Base-by-base conservation (phyloP, 73 alveolate genomes). In the Blepharisma japonicum region DNA sequence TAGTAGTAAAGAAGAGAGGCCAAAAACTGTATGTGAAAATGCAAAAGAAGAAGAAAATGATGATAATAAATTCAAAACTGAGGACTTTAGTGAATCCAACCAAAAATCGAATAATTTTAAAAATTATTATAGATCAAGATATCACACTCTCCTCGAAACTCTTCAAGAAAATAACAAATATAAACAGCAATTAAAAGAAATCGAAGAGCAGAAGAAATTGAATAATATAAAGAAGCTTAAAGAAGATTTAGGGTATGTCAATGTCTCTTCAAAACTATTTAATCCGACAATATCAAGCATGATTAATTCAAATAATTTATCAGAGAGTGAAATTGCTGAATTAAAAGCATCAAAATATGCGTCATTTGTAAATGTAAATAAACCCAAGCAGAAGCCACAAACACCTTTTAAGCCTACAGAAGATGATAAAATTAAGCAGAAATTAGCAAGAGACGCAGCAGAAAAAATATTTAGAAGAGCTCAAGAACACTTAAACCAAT, bases 401-500 rank as follows among this genome's bases (percentile, higher is more conserved):
- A 85, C 53, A 82, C 48, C 87, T 77, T 56, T 76, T 83, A 56
- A 82, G 71, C 56, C 87, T 20, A 1, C 85, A 48, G 18, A 71
- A 83, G 68, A 46, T 23, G 51, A 85, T 55, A 7, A 71, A 55
- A 70, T 82, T 38, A 77, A 77, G 46, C 74, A 61, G 39, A 61
- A 61, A 25, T 14, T 61, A 77, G 7, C 83, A 68, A 56, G 85
- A 87, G 67, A 67, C 68, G 70, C 71, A 56, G 50, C 51, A 56
- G 53, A 61, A 68, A 83, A 83, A 74, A 78, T 76, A 77, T 74
- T 47, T 68, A 61, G 79, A 81, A 71, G 87, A 49, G 82, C 80
- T 55, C 74, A 81, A 68, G 68, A 86, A 83, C 66, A 45, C 45
- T 5, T 82, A 85, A 81, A 56, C 80, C 89, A 82, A 81, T 78